Evolutionary conservation across 495 filamentous ascomycete species (phyloP).

Genomic region (Penicillium macrosclerotiorum): DNA sequence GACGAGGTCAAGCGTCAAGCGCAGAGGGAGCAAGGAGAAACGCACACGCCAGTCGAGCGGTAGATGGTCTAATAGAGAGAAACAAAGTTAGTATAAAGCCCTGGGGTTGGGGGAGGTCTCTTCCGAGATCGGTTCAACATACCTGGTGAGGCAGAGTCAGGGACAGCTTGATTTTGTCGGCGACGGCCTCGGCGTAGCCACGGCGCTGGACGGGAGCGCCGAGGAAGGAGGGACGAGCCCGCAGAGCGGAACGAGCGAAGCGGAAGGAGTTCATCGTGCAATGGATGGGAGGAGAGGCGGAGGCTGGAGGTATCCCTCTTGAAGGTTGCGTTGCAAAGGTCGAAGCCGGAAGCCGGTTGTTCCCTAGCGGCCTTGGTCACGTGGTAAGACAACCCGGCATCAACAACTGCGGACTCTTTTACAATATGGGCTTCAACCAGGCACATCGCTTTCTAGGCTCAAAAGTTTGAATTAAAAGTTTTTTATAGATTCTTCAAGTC

Average conservation of each 20-base stretch:
- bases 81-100: conserved; percentile 21
- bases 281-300: conserved; percentile 35
- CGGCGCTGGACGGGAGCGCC: conserved; percentile 73
- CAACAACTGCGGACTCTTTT: neutral
- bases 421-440: neutral
- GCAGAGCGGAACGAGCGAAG: conserved; percentile 80
- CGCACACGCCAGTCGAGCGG: conserved; percentile 72
- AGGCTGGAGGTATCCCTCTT: conserved; percentile 40
- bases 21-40: conserved; percentile 12
- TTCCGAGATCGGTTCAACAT: conserved; percentile 37
- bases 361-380: conserved; percentile 42
- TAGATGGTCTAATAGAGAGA: conserved; percentile 60
- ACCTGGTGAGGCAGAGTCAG: conserved; percentile 98
- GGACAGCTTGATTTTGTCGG: conserved; percentile 97
- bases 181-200: conserved; percentile 89
- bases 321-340: conserved; percentile 48
- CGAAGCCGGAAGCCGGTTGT: conserved; percentile 47
- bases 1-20: conserved; percentile 7
- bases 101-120: conserved; percentile 5
- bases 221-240: conserved; percentile 69
- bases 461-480: too few relatives aligned
- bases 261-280: conserved; percentile 85
- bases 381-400: conserved; percentile 22
- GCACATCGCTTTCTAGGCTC: neutral
- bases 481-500: too few relatives aligned